phyloP scores from a whole-genome alignment of 345 rosid genomes.

The Eucalyptus paniculata region DNA sequence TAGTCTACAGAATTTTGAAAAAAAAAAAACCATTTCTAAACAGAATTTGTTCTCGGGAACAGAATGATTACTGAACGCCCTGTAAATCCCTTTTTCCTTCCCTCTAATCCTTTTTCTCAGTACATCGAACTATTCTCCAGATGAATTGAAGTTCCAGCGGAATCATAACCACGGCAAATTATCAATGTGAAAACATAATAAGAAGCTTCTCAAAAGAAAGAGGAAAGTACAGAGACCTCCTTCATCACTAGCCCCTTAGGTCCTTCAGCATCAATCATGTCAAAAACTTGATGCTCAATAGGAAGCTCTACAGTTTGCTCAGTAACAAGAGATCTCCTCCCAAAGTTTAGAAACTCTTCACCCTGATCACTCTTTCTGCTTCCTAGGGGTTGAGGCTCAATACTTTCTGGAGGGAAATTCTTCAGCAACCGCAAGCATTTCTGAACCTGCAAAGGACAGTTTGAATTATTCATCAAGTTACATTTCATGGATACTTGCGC shows the following conservation, averaged over 20 bases:
- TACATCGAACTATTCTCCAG: not conserved
- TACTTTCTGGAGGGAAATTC: not conserved
- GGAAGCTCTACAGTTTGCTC: constrained; percentile 80
- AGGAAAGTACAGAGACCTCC: constrained; percentile 39
- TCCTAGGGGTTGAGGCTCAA: not conserved
- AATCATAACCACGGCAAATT: not conserved
- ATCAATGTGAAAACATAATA: not conserved
- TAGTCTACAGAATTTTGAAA: too few species aligned
- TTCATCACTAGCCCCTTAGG: constrained; percentile 51
- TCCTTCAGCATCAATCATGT: constrained; percentile 75
- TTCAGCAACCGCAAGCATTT: constrained; percentile 2
- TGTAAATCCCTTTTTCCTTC: not conserved
- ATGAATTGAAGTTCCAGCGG: not conserved
- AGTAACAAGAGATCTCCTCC: constrained; percentile 39
- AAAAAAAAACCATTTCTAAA: too few species aligned
- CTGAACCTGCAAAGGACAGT: not conserved
- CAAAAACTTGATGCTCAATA: constrained; percentile 74
- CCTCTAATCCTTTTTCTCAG: not conserved
- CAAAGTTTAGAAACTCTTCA: constrained; percentile 43
- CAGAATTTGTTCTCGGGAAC: too few species aligned
- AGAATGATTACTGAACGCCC: too few species aligned
- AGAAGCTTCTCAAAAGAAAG: not conserved
- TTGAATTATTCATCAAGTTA: not conserved
- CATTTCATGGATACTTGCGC: not conserved
- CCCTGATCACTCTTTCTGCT: constrained; percentile 12